Evolutionary conservation across 176 grass and related monocot species (phyloP).

Genomic region (Cenchrus fungigraminus): DNA sequence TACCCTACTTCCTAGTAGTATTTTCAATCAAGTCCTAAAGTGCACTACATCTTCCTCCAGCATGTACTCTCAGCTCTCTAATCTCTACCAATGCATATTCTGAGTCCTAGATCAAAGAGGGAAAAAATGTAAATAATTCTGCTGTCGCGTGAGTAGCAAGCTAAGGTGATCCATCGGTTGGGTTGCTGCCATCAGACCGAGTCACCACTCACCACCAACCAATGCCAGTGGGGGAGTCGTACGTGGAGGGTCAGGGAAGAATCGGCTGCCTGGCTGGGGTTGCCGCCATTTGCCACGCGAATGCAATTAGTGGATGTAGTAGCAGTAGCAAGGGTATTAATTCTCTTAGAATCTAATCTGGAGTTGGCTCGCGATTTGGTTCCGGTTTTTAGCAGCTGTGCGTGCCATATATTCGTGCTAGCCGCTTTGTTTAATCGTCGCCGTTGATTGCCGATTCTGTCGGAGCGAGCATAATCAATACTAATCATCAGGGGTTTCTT

Average conservation of each 20-base stretch:
- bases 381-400: slow-evolving; percentile 6
- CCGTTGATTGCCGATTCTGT: neutral
- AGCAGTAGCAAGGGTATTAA: neutral
- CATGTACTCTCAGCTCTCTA: neutral
- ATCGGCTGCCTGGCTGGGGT: neutral
- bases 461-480: neutral
- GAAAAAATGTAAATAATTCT: neutral
- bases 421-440: neutral
- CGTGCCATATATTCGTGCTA: neutral
- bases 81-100: neutral
- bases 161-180: slow-evolving; percentile 22
- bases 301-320: neutral
- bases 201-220: slow-evolving; percentile 26
- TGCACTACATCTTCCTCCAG: neutral
- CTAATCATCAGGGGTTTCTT: neutral
- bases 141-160: slow-evolving; percentile 35
- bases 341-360: slow-evolving; percentile 11
- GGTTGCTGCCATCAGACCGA: slow-evolving; percentile 33
- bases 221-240: neutral
- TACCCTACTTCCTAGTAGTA: neutral
- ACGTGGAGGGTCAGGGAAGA: slow-evolving; percentile 15
- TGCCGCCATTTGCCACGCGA: neutral
- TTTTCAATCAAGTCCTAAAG: neutral
- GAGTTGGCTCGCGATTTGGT: slow-evolving; percentile 12
- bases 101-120: neutral